A percentile compares a stretch with the other conserved stretches of the same genome.
These are phyloP conservation scores for Cercospora zeina DNA, from an alignment of 2,329 filamentous ascomycete species.

Conservation along the genomic window DNA sequence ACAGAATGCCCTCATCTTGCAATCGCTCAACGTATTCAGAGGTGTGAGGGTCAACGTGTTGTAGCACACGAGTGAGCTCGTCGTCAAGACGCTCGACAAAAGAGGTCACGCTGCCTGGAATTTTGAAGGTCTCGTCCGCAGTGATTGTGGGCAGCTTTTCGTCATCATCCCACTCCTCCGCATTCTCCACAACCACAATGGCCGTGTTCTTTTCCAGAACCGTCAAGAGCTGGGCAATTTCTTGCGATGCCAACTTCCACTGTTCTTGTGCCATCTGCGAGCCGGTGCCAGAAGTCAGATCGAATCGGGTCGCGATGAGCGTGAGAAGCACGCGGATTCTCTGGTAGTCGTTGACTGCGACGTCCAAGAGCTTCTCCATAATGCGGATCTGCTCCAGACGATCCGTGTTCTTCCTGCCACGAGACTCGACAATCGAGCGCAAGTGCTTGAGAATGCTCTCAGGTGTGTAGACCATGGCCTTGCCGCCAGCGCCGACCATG, in stretches of 20 bases:
- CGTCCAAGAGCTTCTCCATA: slow-evolving; percentile 94
- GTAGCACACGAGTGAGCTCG: slow-evolving; percentile 93
- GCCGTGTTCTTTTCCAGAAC: slow-evolving; percentile 77
- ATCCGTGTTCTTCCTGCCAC: slow-evolving; percentile 99
- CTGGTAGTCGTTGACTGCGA: slow-evolving; percentile 89
- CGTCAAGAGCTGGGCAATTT: slow-evolving; percentile 74
- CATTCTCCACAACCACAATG: slow-evolving; percentile 83
- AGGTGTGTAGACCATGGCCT: slow-evolving; percentile 85
- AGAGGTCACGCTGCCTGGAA: slow-evolving; percentile 91
- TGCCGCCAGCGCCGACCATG: slow-evolving; percentile 84
- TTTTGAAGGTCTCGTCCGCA: slow-evolving; percentile 77
- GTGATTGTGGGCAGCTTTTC: slow-evolving; percentile 81
- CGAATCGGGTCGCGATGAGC: slow-evolving; percentile 90
- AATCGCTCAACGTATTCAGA: slow-evolving; percentile 97
- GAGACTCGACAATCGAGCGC: slow-evolving; percentile 85
- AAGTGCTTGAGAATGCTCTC: slow-evolving; percentile 99
- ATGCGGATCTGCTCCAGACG: slow-evolving; percentile 90
- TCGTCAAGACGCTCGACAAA: slow-evolving; percentile 95
- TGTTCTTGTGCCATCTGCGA: slow-evolving; percentile 91
- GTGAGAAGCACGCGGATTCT: slow-evolving; percentile 88
- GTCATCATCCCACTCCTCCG: slow-evolving; percentile 98
- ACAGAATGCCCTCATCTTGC: slow-evolving; percentile 84
- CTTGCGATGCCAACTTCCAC: slow-evolving; percentile 92
- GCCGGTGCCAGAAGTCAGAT: slow-evolving; percentile 75
- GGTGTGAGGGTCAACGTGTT: slow-evolving; percentile 96